A percentile compares a stretch with the other conserved stretches of the same genome.
These are phyloP conservation scores for Phaeosphaeriaceae sp. DNA, from an alignment of 2,329 filamentous ascomycete species.

Conservation along the genomic window DNA sequence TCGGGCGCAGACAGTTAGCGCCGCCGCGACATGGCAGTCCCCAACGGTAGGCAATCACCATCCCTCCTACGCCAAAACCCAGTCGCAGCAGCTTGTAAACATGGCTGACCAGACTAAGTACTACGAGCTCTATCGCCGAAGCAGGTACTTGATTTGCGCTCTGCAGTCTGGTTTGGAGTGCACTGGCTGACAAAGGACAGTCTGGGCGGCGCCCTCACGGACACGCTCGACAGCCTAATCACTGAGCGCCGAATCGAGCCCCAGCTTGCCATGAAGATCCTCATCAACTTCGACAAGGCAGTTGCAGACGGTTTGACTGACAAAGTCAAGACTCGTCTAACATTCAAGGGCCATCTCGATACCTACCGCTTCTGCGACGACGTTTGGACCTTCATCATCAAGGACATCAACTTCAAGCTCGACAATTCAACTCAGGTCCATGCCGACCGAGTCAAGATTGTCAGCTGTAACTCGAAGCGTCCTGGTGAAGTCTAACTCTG, in stretches of 20 bases:
- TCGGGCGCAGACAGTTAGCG: constrained; percentile 11
- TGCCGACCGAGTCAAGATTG: constrained; percentile 97
- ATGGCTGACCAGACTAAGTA: constrained; percentile 59
- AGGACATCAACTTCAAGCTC: constrained; percentile 98
- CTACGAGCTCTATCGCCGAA: constrained; percentile 98
- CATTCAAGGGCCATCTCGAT: constrained; percentile 98
- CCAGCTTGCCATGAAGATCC: constrained; percentile 97
- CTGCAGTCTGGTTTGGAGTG: constrained; percentile 11
- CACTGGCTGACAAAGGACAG: constrained; percentile 58
- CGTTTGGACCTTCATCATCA: constrained; percentile 99
- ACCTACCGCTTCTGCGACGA: constrained; percentile 99
- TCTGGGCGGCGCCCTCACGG: constrained; percentile 90
- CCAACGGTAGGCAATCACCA: constrained; percentile 19
- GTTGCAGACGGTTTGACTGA: constrained; percentile 91
- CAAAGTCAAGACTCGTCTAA: constrained; percentile 87
- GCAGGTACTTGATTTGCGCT: constrained; percentile 71
- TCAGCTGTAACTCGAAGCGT: constrained; percentile 93
- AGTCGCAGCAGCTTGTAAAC: constrained; percentile 20
- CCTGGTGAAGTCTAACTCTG: constrained; percentile 61
- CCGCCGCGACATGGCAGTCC: constrained; percentile 17
- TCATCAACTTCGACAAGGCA: constrained; percentile 91
- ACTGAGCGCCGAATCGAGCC: constrained; percentile 94
- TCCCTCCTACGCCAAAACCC: constrained; percentile 9
- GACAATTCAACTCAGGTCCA: constrained; percentile 77
- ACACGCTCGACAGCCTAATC: constrained; percentile 96